Evolutionary conservation across 2,329 filamentous ascomycete genomes (phyloP), one percentile per base, ranked within the genome.

Genomic region (Fusarium sp.): DNA sequence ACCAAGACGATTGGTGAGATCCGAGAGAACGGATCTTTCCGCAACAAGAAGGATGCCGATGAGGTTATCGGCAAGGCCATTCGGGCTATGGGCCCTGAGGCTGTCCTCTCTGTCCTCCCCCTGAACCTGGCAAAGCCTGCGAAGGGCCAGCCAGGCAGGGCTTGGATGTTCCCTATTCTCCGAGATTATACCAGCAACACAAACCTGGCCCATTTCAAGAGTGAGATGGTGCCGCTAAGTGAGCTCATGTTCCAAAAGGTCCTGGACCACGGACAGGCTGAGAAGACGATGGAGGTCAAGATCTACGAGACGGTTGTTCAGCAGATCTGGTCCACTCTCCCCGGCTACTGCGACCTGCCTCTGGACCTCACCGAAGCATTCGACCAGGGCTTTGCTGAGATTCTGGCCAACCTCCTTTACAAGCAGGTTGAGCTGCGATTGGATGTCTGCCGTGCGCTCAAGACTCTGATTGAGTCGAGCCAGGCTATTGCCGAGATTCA

Each of bases 281-380:
- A 96, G 80, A 98, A 98, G 87, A 97, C 95, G 0, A 95, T 98
- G 89, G 95, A 98, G 82, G 90, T 97, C 80, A 99, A 99, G 87
- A 97, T 99, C 68, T 99, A 97, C 81, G 96, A 99, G 84, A 98
- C 97, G 0, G 87, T 99, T 6, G 94, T 99, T 10, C 93, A 97
- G 76, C 97, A 99, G 81, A 95, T 96, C 48, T 99, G 97, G 97
- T 95, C 94, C 1, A 92, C 94, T 61, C 88, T 99, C 18, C 96
- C 97, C 0, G 97, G 97, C 2, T 99, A 98, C 85, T 98, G 97
- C 82, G 95, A 98, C 81, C 86, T 98, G 64, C 96, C 97, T 2
- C 84, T 98, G 39, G 97, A 99, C 80, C 80, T 96, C 48, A 85
- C 83, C 6, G 87, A 92, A 72, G 88, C 94, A 1, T 97, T 99